phyloP scores from a whole-genome alignment of 2,329 filamentous ascomycete species.

The Xylogone sp. region DNA sequence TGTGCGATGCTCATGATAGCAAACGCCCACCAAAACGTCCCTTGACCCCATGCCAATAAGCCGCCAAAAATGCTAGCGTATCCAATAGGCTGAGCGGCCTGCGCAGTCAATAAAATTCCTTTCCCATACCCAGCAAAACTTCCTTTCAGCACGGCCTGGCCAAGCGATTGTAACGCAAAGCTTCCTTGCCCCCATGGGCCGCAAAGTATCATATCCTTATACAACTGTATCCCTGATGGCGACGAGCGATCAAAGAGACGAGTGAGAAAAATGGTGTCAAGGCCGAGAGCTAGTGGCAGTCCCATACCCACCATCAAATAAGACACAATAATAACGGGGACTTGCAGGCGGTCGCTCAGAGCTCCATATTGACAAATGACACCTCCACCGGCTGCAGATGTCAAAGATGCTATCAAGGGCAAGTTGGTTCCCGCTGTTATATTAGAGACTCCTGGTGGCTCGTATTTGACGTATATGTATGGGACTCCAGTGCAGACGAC shows the following conservation, averaged over 20 bases:
- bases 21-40: slow-evolving; percentile 39
- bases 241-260: slow-evolving; percentile 26
- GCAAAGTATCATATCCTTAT: slow-evolving; percentile 36
- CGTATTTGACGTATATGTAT: slow-evolving; percentile 31
- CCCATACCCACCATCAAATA: slow-evolving; percentile 35
- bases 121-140: slow-evolving; percentile 30
- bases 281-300: slow-evolving; percentile 27
- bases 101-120: slow-evolving; percentile 28
- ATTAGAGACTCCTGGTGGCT: slow-evolving; percentile 30
- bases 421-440: slow-evolving; percentile 32
- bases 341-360: slow-evolving; percentile 25
- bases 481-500: slow-evolving; percentile 30
- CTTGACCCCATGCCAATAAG: slow-evolving; percentile 35
- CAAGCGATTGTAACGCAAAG: slow-evolving; percentile 35
- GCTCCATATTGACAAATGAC: slow-evolving; percentile 28
- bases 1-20: slow-evolving; percentile 31
- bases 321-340: slow-evolving; percentile 36
- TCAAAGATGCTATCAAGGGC: slow-evolving; percentile 35
- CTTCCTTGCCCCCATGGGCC: slow-evolving; percentile 36
- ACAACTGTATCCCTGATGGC: slow-evolving; percentile 22
- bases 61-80: slow-evolving; percentile 33
- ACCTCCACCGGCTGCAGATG: slow-evolving; percentile 34
- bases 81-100: slow-evolving; percentile 28
- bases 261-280: slow-evolving; percentile 30
- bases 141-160: slow-evolving; percentile 26